A percentile compares a stretch with the other conserved stretches of the same genome.
Evolutionary conservation across 306 rosid species (phyloP).

Genomic region (Trichosanthes cucumerina): DNA sequence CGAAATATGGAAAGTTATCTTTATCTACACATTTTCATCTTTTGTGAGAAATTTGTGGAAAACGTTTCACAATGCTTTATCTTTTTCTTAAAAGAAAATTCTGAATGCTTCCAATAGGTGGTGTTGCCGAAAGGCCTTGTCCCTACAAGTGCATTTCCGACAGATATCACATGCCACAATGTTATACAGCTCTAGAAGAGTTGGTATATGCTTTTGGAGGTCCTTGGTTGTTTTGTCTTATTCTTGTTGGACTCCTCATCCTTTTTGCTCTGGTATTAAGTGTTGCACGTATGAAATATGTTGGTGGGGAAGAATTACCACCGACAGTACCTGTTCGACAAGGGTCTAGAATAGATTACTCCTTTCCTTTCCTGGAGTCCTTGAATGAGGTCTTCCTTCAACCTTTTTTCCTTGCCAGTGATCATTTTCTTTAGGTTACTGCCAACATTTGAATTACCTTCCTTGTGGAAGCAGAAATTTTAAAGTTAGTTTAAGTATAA

Average conservation of each 20-base stretch:
- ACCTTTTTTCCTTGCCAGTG: slow-evolving; percentile 6
- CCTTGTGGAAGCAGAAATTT: neutral
- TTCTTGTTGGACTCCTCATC: slow-evolving; percentile 63
- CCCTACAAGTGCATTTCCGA: slow-evolving; percentile 45
- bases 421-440: neutral
- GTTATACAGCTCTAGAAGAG: slow-evolving; percentile 51
- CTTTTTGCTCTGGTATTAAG: slow-evolving; percentile 78
- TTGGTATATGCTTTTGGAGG: slow-evolving; percentile 51
- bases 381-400: slow-evolving; percentile 67
- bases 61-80: neutral
- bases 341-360: slow-evolving; percentile 63
- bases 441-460: neutral
- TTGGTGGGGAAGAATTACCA: slow-evolving; percentile 60
- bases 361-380: slow-evolving; percentile 93
- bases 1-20: neutral
- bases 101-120: slow-evolving; percentile 25
- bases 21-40: neutral
- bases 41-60: neutral
- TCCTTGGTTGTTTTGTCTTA: slow-evolving; percentile 48
- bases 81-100: neutral
- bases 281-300: slow-evolving; percentile 82
- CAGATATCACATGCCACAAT: slow-evolving; percentile 47
- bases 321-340: slow-evolving; percentile 51
- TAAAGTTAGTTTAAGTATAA: slow-evolving; percentile 11
- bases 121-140: slow-evolving; percentile 43